These are phyloP conservation scores for Escallonia herrerae DNA, from an alignment of 129 eudicot species.

Conservation along the genomic window DNA sequence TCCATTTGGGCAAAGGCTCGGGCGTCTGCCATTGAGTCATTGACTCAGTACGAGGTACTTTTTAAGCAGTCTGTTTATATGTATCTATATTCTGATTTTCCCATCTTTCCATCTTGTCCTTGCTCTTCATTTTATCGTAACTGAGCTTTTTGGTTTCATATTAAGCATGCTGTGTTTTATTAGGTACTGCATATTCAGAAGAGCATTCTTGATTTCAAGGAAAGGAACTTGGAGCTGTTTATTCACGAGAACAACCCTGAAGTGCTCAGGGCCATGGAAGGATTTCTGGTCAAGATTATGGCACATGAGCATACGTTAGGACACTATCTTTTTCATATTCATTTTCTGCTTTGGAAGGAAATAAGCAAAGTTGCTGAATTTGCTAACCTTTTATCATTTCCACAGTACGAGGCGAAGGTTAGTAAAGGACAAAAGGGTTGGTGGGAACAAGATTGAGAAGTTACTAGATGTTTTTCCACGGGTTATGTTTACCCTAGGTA, in stretches of 20 bases:
- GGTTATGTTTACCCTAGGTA: slow-evolving; percentile 68
- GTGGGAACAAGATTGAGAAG: slow-evolving; percentile 84
- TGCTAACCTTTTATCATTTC: slow-evolving; percentile 3
- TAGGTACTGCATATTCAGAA: slow-evolving; percentile 63
- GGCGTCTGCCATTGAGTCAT: slow-evolving; percentile 69
- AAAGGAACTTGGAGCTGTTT: slow-evolving; percentile 46
- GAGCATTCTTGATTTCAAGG: slow-evolving; percentile 52
- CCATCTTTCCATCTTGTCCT: not conserved
- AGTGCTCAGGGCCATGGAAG: slow-evolving; percentile 63
- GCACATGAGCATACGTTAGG: slow-evolving; percentile 69
- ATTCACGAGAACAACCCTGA: slow-evolving; percentile 45
- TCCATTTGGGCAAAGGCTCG: slow-evolving; percentile 69
- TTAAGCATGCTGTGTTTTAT: slow-evolving; percentile 15
- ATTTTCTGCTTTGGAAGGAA: not conserved
- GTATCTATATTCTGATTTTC: not conserved
- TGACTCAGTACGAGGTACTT: slow-evolving; percentile 62
- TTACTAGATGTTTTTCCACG: slow-evolving; percentile 69
- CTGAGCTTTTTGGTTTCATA: not conserved
- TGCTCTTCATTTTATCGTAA: not conserved
- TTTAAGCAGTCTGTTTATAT: slow-evolving; percentile 4
- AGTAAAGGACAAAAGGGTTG: slow-evolving; percentile 68
- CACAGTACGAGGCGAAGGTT: slow-evolving; percentile 74
- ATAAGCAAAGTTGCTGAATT: not conserved
- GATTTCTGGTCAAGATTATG: slow-evolving; percentile 55
- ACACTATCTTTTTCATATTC: slow-evolving; percentile 1